These are phyloP conservation scores for Oxytropis ochrocephala DNA, from an alignment of 306 rosid genomes.

Conservation along the genomic window DNA sequence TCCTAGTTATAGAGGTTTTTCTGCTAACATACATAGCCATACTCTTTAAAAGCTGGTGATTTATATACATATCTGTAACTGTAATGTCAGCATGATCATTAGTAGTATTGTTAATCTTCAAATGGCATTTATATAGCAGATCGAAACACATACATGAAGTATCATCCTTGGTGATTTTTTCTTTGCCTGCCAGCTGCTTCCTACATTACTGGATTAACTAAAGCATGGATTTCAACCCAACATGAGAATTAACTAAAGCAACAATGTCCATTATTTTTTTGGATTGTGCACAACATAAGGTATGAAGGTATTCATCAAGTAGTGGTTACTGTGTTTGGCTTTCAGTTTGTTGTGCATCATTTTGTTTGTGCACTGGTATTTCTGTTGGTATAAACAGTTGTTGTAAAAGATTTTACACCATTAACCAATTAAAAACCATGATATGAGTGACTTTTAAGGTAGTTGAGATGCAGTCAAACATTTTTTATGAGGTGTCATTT, in stretches of 20 bases:
- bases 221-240: slow-evolving; percentile 58
- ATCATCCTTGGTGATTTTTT: slow-evolving; percentile 71
- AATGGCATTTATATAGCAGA: slow-evolving; percentile 30
- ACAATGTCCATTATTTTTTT: background rate
- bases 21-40: background rate
- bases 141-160: slow-evolving; percentile 78
- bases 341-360: background rate
- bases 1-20: background rate
- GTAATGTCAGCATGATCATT: background rate
- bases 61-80: background rate
- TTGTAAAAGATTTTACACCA: too few relatives aligned
- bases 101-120: background rate
- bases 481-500: too few relatives aligned
- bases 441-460: too few relatives aligned
- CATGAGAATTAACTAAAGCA: slow-evolving; percentile 25
- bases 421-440: too few relatives aligned
- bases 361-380: background rate
- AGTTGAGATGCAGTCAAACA: too few relatives aligned
- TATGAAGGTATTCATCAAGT: background rate
- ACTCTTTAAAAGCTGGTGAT: background rate
- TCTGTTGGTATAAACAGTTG: too few relatives aligned
- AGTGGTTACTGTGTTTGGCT: background rate
- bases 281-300: background rate
- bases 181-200: slow-evolving; percentile 87
- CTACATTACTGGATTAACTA: slow-evolving; percentile 79